Evolutionary conservation across 2,329 filamentous ascomycete genomes (phyloP), one percentile per base, ranked within the genome.

Genomic region (Phaeosphaeria sp.): DNA sequence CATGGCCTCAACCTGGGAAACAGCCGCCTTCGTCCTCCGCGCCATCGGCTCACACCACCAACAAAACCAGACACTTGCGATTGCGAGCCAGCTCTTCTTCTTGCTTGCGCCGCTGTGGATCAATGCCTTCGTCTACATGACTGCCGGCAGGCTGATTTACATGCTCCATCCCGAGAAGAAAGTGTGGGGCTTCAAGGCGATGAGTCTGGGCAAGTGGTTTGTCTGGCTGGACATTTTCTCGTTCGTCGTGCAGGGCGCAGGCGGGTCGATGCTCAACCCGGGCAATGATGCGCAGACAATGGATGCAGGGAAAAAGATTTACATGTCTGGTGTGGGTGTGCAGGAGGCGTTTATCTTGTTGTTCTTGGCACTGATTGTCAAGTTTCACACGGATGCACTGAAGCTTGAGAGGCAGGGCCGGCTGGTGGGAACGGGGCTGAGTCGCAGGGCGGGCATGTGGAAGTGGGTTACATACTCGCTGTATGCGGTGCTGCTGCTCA

Each of bases 111-210:
- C 77, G 2, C 66, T 81, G 0, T 70, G 80, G 80, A 77, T 81
- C 52, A 83, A 83, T 36, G 79, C 80, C 2, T 82, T 78, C 60
- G 71, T 75, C 4, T 83, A 82, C 62, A 74, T 75, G 72, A 67
- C 64, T 6, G 59, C 64, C 21, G 80, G 75, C 2, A 74, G 80
- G 1, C 64, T 81, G 63, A 73, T 81, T 22, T 74, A 75, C 54
- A 77, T 73, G 56, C 79, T 77, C 59, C 66, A 77, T 3, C 72
- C 76, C 0, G 64, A 69, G 0, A 68, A 71, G n/a, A 66, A 58
- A n/a, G 57, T 81, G 2, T 70, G 62, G 33, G 59, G 71, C 1
- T 68, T 82, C 56, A 74, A 77, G 20, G 77, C 78, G 0, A 66
- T 66, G 7, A 70, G 71, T 17, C 73, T 81, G 17, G 78, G 74